phyloP scores from a whole-genome alignment of 257 asterid genomes.

The Ehretia macrophylla region DNA sequence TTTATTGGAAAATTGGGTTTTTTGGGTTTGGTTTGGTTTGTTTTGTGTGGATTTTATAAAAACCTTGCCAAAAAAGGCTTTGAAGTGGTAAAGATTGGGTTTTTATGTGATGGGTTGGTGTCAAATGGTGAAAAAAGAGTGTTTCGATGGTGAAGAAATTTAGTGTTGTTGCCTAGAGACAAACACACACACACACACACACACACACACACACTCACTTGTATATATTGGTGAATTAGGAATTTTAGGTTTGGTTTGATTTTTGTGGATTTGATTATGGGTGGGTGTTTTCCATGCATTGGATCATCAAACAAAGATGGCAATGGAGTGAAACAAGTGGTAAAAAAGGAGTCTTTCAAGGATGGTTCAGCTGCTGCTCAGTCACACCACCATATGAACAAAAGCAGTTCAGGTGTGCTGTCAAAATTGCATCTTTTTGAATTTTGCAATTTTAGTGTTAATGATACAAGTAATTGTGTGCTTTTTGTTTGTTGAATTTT shows the following conservation, averaged over 20 bases:
- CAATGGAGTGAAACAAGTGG: slow-evolving; percentile 53
- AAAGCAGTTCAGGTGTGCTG: slow-evolving; percentile 62
- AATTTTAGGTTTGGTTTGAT: slow-evolving; percentile 34
- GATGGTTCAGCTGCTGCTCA: slow-evolving; percentile 55
- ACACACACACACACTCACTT: background rate
- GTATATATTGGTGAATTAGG: slow-evolving; percentile 32
- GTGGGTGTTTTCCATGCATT: slow-evolving; percentile 87
- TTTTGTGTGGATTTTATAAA: background rate
- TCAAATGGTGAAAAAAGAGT: slow-evolving; percentile 27
- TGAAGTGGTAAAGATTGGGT: slow-evolving; percentile 32
- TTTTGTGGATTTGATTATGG: slow-evolving; percentile 49
- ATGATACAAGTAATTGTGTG: slow-evolving; percentile 14
- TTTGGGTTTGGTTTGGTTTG: slow-evolving; percentile 33
- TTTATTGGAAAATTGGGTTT: slow-evolving; percentile 34
- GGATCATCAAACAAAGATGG: slow-evolving; percentile 63
- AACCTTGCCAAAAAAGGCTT: slow-evolving; percentile 8
- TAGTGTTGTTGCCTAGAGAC: slow-evolving; percentile 12
- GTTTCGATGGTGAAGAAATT: slow-evolving; percentile 21
- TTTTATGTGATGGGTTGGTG: slow-evolving; percentile 51
- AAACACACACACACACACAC: slow-evolving; percentile 8
- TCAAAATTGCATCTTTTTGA: slow-evolving; percentile 3
- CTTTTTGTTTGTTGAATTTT: slow-evolving; percentile 1
- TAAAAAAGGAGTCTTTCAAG: slow-evolving; percentile 62
- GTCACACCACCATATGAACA: slow-evolving; percentile 44
- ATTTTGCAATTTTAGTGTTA: slow-evolving; percentile 5